phyloP scores from a whole-genome alignment of 176 grass and related monocot species.

The Zoysia japonica region DNA sequence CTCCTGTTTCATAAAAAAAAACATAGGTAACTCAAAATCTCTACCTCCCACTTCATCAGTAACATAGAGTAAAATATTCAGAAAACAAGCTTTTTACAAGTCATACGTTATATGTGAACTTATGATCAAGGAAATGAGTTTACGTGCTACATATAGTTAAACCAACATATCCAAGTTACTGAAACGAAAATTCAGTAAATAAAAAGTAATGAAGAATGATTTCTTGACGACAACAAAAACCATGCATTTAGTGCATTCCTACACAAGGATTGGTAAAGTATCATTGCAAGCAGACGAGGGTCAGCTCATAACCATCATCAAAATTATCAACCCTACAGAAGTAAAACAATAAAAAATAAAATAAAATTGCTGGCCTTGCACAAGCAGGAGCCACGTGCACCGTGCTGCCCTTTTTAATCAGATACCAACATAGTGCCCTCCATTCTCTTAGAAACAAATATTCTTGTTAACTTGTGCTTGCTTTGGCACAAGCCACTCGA shows the following conservation, averaged over 20 bases:
- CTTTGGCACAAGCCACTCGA: background rate
- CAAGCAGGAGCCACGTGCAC: too few relatives aligned
- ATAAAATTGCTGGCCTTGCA: too few relatives aligned
- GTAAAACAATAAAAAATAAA: background rate
- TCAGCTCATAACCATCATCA: background rate
- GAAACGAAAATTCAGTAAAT: background rate
- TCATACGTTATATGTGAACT: background rate
- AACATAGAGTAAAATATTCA: slow-evolving; percentile 11
- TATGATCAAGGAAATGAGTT: background rate
- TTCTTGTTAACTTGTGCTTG: background rate
- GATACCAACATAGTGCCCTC: background rate
- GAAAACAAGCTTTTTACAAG: background rate
- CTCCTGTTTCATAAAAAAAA: background rate
- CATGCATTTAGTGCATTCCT: background rate
- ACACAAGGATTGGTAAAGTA: background rate
- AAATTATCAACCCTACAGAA: background rate
- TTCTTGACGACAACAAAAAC: background rate
- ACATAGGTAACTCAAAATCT: background rate
- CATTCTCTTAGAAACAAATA: background rate
- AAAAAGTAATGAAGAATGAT: background rate
- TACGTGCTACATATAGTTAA: background rate
- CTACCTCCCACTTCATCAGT: background rate
- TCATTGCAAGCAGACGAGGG: background rate
- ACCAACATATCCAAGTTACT: background rate
- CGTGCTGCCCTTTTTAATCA: too few relatives aligned